Conservation (phyloP, 1,284 basidiomycete genomes). For the Cryptococcus jaspeensis region DNA sequence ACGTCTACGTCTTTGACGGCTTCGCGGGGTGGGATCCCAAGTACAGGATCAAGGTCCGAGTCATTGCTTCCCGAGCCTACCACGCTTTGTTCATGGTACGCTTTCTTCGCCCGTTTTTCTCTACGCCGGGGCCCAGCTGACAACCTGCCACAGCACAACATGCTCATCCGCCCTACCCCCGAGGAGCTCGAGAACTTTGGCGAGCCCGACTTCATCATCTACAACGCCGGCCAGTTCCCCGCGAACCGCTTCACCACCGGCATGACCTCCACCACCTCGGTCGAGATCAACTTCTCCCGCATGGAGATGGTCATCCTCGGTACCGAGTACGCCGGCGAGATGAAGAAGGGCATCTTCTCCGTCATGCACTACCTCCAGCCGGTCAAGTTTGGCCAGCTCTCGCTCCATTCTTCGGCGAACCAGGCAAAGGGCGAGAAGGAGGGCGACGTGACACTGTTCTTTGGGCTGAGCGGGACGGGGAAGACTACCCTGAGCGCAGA, state of each 20-base stretch:
- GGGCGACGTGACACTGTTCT: constrained; percentile 96
- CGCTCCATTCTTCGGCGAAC: constrained; percentile 98
- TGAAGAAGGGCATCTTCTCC: constrained; percentile 99
- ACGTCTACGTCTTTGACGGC: constrained; percentile 98
- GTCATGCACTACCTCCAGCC: constrained; percentile 99
- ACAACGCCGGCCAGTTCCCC: constrained; percentile 99
- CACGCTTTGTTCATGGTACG: constrained; percentile 98
- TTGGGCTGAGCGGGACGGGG: constrained; percentile 96
- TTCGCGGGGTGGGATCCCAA: constrained; percentile 92
- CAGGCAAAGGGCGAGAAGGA: constrained; percentile 63
- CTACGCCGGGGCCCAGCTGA: not conserved
- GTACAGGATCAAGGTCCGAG: constrained; percentile 99
- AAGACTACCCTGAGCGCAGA: constrained; percentile 97
- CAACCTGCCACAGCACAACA: constrained; percentile 72
- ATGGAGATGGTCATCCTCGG: constrained; percentile 99
- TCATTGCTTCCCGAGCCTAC: constrained; percentile 97
- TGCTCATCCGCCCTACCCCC: constrained; percentile 96
- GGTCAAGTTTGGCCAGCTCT: constrained; percentile 97
- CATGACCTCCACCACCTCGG: constrained; percentile 98
- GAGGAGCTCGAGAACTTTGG: constrained; percentile 95
- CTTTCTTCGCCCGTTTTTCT: constrained; percentile 24
- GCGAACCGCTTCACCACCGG: constrained; percentile 99
- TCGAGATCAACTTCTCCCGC: constrained; percentile 99
- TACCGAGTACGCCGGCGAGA: constrained; percentile 99
- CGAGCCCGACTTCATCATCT: constrained; percentile 99